Percentiles rank a stretch among this genome's conserved stretches.
phyloP scores from a whole-genome alignment of 2,329 filamentous ascomycete genomes.

The Aspergillus ochraceoroseus region DNA sequence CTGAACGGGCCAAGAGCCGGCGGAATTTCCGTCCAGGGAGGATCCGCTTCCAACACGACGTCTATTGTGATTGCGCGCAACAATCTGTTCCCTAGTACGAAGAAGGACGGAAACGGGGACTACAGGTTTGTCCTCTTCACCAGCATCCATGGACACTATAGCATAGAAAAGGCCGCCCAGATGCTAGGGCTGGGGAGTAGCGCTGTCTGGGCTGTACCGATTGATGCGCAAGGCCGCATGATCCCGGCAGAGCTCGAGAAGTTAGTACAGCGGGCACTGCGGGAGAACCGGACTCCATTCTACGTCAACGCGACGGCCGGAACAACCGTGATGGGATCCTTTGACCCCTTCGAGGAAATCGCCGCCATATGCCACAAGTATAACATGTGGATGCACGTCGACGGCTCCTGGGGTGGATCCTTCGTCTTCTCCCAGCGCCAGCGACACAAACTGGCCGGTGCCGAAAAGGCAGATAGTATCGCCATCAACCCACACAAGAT shows the following conservation, averaged over 20 bases:
- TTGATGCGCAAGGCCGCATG: constrained; percentile 71
- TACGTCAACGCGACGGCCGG: constrained; percentile 96
- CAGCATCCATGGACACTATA: constrained; percentile 86
- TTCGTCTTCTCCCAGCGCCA: constrained; percentile 70
- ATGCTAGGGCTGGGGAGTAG: constrained; percentile 76
- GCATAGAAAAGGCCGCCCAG: constrained; percentile 88
- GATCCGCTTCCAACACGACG: constrained; percentile 76
- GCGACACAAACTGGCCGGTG: constrained; percentile 61
- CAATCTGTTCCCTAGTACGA: constrained; percentile 73
- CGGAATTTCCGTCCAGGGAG: constrained; percentile 73
- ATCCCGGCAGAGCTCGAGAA: constrained; percentile 59
- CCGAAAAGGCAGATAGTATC: constrained; percentile 70
- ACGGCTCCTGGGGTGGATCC: constrained; percentile 84
- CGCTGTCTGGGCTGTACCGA: constrained; percentile 67
- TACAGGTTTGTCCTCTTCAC: constrained; percentile 78
- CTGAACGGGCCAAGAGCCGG: constrained; percentile 63
- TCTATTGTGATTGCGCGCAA: constrained; percentile 86
- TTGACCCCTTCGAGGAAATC: constrained; percentile 71
- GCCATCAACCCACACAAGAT: constrained; percentile 97
- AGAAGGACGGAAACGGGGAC: constrained; percentile 62
- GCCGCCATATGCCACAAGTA: constrained; percentile 64
- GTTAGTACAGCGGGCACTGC: constrained; percentile 57
- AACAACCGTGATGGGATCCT: constrained; percentile 87
- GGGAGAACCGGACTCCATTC: constrained; percentile 71
- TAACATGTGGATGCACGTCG: constrained; percentile 85